Evolutionary conservation across 2,329 filamentous ascomycete species (phyloP).

Genomic region (Colletotrichum tropicicola): DNA sequence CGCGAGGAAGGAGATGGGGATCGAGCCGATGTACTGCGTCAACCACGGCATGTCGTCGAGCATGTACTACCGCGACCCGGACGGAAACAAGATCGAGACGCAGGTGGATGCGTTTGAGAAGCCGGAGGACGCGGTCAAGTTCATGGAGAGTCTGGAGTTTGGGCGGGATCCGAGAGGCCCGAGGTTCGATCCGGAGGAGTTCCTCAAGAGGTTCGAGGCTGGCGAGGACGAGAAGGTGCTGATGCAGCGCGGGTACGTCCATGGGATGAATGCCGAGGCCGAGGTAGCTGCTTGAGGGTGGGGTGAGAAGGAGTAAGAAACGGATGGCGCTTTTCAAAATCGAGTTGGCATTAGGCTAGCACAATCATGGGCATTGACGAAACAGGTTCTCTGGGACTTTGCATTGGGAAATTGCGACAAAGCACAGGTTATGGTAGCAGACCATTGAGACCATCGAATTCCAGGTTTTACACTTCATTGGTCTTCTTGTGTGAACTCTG

Average conservation of each 20-base stretch:
- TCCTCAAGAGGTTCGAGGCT: constrained; percentile 9
- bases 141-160: constrained; percentile 48
- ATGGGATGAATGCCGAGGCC: background rate
- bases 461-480: no score
- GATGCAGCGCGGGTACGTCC: background rate
- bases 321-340: no score
- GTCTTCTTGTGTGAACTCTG: no score
- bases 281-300: background rate
- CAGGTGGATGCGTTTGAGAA: constrained; percentile 54
- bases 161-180: constrained; percentile 44
- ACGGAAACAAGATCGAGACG: constrained; percentile 56
- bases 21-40: constrained; percentile 51
- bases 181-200: constrained; percentile 9
- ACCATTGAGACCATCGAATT: no score
- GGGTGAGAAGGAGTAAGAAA: no score
- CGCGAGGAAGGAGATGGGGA: constrained; percentile 44
- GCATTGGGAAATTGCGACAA: no score
- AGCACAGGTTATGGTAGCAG: no score
- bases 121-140: constrained; percentile 45
- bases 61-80: constrained; percentile 59
- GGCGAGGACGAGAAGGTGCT: constrained; percentile 7
- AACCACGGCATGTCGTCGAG: constrained; percentile 57
- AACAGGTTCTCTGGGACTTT: no score
- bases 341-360: no score
- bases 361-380: no score